phyloP scores from a whole-genome alignment of 2,329 filamentous ascomycete species.

The Colletotrichum sojae region DNA sequence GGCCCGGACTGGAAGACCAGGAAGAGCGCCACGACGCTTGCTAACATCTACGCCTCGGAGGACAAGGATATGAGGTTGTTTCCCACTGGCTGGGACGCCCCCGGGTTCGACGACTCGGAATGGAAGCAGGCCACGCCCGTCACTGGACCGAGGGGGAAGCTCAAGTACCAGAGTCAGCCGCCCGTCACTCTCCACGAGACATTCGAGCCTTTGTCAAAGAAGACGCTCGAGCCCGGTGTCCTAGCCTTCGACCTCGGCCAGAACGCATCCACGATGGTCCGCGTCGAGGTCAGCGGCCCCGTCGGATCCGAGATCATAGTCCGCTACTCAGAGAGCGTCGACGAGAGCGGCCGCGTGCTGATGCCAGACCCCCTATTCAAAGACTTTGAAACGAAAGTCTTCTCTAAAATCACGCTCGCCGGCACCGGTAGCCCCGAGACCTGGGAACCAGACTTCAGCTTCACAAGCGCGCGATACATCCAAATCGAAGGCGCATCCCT shows the following conservation, averaged over 20 bases:
- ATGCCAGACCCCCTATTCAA: slow-evolving; percentile 58
- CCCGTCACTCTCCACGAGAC: slow-evolving; percentile 55
- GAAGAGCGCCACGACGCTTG: slow-evolving; percentile 55
- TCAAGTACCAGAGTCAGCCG: slow-evolving; percentile 56
- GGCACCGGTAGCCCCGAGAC: slow-evolving; percentile 48
- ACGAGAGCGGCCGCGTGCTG: slow-evolving; percentile 48
- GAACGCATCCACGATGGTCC: slow-evolving; percentile 46
- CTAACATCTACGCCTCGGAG: slow-evolving; percentile 58
- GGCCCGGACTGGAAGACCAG: slow-evolving; percentile 54
- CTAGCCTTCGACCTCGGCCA: slow-evolving; percentile 45
- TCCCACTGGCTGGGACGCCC: slow-evolving; percentile 52
- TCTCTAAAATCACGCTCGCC: slow-evolving; percentile 53
- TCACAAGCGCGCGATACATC: slow-evolving; percentile 58
- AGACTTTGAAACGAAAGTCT: slow-evolving; percentile 51
- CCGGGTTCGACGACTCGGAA: slow-evolving; percentile 42
- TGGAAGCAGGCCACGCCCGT: slow-evolving; percentile 54
- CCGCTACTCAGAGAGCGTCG: slow-evolving; percentile 46
- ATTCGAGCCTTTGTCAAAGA: slow-evolving; percentile 47
- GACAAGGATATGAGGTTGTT: slow-evolving; percentile 53
- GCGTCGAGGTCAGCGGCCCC: slow-evolving; percentile 41
- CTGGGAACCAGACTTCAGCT: slow-evolving; percentile 58
- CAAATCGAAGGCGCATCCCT: slow-evolving; percentile 55
- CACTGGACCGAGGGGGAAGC: slow-evolving; percentile 55
- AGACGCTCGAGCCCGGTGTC: slow-evolving; percentile 39
- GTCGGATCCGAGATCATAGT: slow-evolving; percentile 42